Evolutionary conservation across 2,329 filamentous ascomycete genomes (phyloP).

Genomic region (Penicillium palitans): DNA sequence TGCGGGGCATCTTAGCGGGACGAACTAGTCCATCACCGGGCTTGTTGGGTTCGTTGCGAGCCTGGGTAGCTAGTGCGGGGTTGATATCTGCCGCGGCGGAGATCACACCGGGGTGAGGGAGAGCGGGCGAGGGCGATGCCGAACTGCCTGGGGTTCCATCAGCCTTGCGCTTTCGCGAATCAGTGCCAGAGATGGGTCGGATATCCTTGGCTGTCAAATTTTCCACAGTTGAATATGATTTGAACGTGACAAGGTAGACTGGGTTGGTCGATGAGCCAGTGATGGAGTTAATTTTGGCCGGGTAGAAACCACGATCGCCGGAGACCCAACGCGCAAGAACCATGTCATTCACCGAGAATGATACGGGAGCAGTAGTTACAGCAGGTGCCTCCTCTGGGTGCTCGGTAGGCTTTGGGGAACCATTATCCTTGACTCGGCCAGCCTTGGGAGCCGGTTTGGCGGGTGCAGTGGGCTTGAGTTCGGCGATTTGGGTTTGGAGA

Average conservation of each 20-base stretch:
- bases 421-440: conserved; percentile 76
- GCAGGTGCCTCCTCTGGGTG: conserved; percentile 53
- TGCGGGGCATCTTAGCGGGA: conserved; percentile 68
- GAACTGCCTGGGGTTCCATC: conserved; percentile 66
- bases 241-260: conserved; percentile 94
- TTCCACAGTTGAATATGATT: conserved; percentile 79
- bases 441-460: conserved; percentile 56
- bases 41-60: conserved; percentile 64
- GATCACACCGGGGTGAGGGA: conserved; percentile 57
- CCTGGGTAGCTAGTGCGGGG: conserved; percentile 63
- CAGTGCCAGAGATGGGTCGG: conserved; percentile 67
- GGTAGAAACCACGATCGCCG: conserved; percentile 87
- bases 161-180: conserved; percentile 78
- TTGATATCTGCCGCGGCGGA: conserved; percentile 68
- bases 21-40: conserved; percentile 58
- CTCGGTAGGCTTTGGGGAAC: conserved; percentile 50
- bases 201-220: conserved; percentile 81
- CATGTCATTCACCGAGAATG: conserved; percentile 83
- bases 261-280: conserved; percentile 89
- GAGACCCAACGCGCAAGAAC: conserved; percentile 89
- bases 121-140: conserved; percentile 43
- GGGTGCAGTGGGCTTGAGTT: conserved; percentile 65
- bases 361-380: conserved; percentile 50
- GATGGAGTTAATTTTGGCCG: conserved; percentile 87
- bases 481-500: conserved; percentile 76